Evolutionary conservation across 495 filamentous ascomycete genomes (phyloP), one percentile per base, ranked within the genome.

Genomic region (Hyaloscypha hepaticicola): DNA sequence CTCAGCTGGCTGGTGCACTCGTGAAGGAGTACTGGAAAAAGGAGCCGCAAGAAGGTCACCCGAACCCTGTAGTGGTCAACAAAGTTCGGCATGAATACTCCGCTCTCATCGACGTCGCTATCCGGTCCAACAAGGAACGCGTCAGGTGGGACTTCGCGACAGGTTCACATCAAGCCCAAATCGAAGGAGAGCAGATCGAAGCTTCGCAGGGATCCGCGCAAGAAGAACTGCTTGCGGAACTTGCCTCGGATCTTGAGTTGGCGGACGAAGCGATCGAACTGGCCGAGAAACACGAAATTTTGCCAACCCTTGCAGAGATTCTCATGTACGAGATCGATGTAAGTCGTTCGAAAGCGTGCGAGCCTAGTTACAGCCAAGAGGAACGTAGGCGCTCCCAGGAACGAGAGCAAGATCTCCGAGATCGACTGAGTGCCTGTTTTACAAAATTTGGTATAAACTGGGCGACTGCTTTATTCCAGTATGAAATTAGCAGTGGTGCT

Each of bases 381-480:
- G 58, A 28, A 25, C 2, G 53, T 16, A 16, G 22, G 1, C 8
- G 28, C 16, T 64, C 28, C 11, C 48, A 29, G 21, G 58, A 66
- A 27, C 38, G 59, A 0, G 22, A 69, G 16, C 53, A 64, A 26
- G 66, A 60, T 49, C 61, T 70, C 1, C 67, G 70, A 28, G 34
- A 63, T 14, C 27, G 29, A 26, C 28, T 73, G 12, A 78, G 86
- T 3, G 73, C 74, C n/a, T 91, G 89, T 66, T 92, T 95, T 66
- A 78, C 85, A 27, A 80, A 81, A 34, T 95, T 90, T 67, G 90
- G 88, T n/a, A 83, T 86, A 63, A 74, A 78, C 19, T 98, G 91
- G 79, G 91, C 94, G 16, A 84, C 88, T 67, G 88, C 88, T 7
- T 89, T 90, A 68, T 97, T 96, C 69, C 83, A 88, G 53, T 84